phyloP scores from a whole-genome alignment of 2,329 filamentous ascomycete genomes.

The Penicillium vulpinum region DNA sequence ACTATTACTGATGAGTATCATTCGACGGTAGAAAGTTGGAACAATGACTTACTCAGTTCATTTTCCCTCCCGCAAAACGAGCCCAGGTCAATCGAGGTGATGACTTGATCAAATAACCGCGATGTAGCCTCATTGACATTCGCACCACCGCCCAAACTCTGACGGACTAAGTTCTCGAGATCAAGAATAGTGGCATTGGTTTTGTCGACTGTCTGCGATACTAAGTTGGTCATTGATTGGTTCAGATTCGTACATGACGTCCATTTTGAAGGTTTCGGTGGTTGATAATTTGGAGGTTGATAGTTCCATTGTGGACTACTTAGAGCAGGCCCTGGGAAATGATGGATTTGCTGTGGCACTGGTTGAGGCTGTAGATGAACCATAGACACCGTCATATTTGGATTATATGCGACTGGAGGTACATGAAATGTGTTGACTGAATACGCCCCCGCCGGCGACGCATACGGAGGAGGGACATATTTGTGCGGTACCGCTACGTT shows the following conservation, averaged over 20 bases:
- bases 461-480: not conserved
- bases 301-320: not conserved
- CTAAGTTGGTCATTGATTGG: constrained; percentile 14
- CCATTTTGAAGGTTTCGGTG: constrained; percentile 12
- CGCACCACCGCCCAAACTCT: constrained; percentile 35
- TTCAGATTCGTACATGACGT: constrained; percentile 10
- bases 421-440: constrained; percentile 7
- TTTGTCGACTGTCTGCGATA: constrained; percentile 21
- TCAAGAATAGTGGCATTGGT: constrained; percentile 22
- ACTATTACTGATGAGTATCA: constrained; percentile 9
- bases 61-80: constrained; percentile 49
- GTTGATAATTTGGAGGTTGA: not conserved
- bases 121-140: constrained; percentile 59
- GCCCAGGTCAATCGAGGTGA: constrained; percentile 71
- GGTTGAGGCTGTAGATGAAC: constrained; percentile 3
- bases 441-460: not conserved
- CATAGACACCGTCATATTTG: constrained; percentile 3
- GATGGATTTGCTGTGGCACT: not conserved
- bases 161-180: constrained; percentile 36
- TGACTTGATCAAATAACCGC: constrained; percentile 64
- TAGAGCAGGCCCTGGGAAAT: not conserved
- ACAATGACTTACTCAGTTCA: constrained; percentile 28
- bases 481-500: not conserved
- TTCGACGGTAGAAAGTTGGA: fast-evolving
- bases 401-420: not conserved